Evolutionary conservation across 495 filamentous ascomycete genomes (phyloP).

Genomic region (Penicillium verhagenii): DNA sequence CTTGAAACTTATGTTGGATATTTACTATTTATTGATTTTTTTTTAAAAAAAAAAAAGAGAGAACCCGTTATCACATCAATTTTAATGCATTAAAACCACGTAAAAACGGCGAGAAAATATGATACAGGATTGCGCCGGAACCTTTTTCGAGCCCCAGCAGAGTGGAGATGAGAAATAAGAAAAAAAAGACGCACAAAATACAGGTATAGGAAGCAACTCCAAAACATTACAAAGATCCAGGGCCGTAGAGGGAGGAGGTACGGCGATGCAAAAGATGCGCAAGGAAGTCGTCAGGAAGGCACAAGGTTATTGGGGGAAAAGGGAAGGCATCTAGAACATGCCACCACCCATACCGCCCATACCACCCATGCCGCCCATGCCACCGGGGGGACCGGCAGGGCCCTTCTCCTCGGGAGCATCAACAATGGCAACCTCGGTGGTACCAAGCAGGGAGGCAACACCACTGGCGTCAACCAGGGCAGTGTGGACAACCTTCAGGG

Average conservation of each 20-base stretch:
- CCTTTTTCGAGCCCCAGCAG: conserved; percentile 24
- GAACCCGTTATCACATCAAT: conserved; percentile 3
- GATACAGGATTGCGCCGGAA: conserved; percentile 31
- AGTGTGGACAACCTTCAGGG: conserved; percentile 98
- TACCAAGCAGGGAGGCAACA: conserved; percentile 95
- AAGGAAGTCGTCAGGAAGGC: conserved; percentile 24
- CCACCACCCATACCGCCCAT: conserved; percentile 63
- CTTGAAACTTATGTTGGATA: neutral
- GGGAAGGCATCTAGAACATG: conserved; percentile 44
- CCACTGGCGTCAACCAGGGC: conserved; percentile 91
- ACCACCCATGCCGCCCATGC: conserved; percentile 66
- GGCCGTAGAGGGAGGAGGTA: conserved; percentile 32
- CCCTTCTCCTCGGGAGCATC: conserved; percentile 94
- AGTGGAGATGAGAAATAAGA: conserved; percentile 22
- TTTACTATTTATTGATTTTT: too few relatives aligned
- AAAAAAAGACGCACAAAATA: conserved; percentile 32
- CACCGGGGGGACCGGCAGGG: conserved; percentile 59
- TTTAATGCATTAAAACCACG: conserved; percentile 22
- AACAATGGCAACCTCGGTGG: conserved; percentile 95
- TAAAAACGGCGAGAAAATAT: conserved; percentile 20
- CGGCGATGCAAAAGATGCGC: conserved; percentile 47
- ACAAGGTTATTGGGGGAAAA: conserved; percentile 5
- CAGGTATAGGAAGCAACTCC: conserved; percentile 30
- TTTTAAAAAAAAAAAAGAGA: neutral
- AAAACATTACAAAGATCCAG: conserved; percentile 32